A percentile compares a stretch with the other conserved stretches of the same genome.
Evolutionary conservation across 2,329 filamentous ascomycete species (phyloP).

Genomic region (Aspergillus aculeatinus): DNA sequence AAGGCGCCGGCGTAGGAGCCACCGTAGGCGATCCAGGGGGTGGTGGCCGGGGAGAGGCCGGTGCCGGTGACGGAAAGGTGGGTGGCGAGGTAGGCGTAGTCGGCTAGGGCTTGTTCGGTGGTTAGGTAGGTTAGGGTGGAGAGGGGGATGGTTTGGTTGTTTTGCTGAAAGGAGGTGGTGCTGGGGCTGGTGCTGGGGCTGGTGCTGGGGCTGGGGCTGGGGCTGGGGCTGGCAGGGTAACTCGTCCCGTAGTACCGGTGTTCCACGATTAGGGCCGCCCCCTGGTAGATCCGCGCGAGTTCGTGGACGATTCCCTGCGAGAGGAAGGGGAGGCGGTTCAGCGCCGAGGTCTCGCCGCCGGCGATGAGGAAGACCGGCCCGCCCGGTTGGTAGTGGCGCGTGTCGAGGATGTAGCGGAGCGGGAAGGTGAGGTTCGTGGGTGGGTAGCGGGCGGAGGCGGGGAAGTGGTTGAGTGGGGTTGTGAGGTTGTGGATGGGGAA

Average conservation of each 20-base stretch:
- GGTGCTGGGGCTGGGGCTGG: no score
- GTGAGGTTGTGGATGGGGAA: conserved; percentile 51
- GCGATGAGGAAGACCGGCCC: conserved; percentile 79
- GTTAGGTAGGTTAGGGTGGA: conserved; percentile 50
- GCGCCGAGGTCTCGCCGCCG: conserved; percentile 60
- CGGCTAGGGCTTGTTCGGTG: conserved; percentile 78
- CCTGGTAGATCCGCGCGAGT: conserved; percentile 68
- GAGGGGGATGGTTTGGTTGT: conserved; percentile 60
- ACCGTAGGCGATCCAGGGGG: conserved; percentile 76
- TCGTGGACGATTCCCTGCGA: conserved; percentile 75
- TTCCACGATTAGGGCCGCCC: conserved; percentile 77
- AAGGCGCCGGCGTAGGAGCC: conserved; percentile 82
- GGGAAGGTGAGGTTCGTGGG: conserved; percentile 68
- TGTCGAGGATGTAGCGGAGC: conserved; percentile 81
- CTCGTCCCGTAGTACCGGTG: conserved; percentile 84
- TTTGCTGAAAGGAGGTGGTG: conserved; percentile 62
- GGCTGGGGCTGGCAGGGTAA: conserved; percentile 59
- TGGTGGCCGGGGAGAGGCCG: conserved; percentile 62
- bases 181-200: conserved; percentile 20
- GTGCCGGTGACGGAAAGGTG: conserved; percentile 70
- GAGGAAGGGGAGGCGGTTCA: conserved; percentile 59
- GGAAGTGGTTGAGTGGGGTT: conserved; percentile 75
- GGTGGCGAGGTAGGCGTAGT: conserved; percentile 76
- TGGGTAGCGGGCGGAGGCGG: conserved; percentile 74
- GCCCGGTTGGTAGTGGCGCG: conserved; percentile 69